Conservation (phyloP, 306 rosid genomes). For the Lupinus albus region DNA sequence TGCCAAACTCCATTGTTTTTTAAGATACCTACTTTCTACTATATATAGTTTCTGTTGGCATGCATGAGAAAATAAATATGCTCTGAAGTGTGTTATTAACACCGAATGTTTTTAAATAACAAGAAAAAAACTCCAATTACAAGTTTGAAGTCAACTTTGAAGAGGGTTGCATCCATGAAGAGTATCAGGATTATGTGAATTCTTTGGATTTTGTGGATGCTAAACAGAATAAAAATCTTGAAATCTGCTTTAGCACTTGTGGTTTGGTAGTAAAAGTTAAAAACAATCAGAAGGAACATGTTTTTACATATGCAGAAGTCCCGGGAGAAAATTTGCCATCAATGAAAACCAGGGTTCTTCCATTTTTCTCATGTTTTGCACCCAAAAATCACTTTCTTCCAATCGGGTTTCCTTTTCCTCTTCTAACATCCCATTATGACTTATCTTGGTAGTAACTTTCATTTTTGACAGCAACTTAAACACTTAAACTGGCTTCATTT, state of each 20-base stretch:
- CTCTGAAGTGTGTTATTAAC: neutral
- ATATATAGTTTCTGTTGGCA: conserved; percentile 23
- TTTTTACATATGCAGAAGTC: neutral
- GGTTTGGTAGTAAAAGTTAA: conserved; percentile 1
- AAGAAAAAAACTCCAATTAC: neutral
- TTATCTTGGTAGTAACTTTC: conserved; percentile 6
- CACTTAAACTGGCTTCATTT: neutral
- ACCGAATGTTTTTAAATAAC: neutral
- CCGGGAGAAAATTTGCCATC: conserved; percentile 11
- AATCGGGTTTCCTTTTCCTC: neutral
- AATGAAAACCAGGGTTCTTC: neutral
- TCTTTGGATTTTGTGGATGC: neutral
- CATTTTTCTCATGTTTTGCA: neutral
- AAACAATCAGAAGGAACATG: neutral
- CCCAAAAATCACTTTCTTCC: neutral
- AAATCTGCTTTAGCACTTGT: conserved; percentile 6
- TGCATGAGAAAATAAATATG: conserved; percentile 11
- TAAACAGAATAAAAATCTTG: neutral
- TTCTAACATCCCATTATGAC: neutral
- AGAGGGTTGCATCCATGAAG: neutral
- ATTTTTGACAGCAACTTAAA: neutral
- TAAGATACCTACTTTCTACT: neutral
- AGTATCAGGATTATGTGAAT: neutral
- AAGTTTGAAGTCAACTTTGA: neutral
- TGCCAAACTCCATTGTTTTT: neutral